phyloP scores from a whole-genome alignment of 805 yeast genomes.

The Millerozyma acaciae region DNA sequence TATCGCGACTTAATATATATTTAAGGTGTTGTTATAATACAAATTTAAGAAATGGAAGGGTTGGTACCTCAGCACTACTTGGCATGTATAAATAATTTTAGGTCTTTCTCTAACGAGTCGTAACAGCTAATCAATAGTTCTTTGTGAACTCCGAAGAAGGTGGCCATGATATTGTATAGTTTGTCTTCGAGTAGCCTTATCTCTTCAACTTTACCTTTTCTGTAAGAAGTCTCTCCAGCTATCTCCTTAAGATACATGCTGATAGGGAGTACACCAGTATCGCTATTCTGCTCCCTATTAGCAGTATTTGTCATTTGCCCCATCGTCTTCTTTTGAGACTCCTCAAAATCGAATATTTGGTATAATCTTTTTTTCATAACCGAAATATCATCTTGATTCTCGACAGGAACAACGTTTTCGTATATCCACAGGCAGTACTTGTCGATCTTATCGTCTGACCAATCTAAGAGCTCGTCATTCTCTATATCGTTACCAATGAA shows the following conservation, averaged over 20 bases:
- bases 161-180: slow-evolving; percentile 6
- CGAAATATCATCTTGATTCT: slow-evolving; percentile 16
- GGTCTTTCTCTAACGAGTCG: slow-evolving; percentile 6
- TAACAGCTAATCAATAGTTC: slow-evolving; percentile 6
- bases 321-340: too few species aligned
- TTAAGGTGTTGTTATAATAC: too few species aligned
- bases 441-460: slow-evolving; percentile 46
- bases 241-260: slow-evolving; percentile 1
- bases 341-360: slow-evolving; percentile 27
- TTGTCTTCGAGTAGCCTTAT: slow-evolving; percentile 7
- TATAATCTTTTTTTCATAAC: slow-evolving; percentile 28
- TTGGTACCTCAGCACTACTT: too few species aligned
- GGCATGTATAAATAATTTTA: too few species aligned
- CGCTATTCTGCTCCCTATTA: slow-evolving; percentile 3
- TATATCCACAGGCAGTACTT: slow-evolving; percentile 51
- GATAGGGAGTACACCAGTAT: not conserved
- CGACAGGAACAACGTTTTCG: slow-evolving; percentile 25
- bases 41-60: too few species aligned
- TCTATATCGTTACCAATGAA: slow-evolving; percentile 9
- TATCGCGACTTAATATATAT: too few species aligned
- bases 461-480: slow-evolving; percentile 33
- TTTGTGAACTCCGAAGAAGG: slow-evolving; percentile 8
- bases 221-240: not conserved
- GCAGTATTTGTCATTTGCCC: too few species aligned
- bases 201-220: slow-evolving; percentile 2